Evolutionary conservation across 2,329 filamentous ascomycete genomes (phyloP).

Genomic region (Diatrype stigma): DNA sequence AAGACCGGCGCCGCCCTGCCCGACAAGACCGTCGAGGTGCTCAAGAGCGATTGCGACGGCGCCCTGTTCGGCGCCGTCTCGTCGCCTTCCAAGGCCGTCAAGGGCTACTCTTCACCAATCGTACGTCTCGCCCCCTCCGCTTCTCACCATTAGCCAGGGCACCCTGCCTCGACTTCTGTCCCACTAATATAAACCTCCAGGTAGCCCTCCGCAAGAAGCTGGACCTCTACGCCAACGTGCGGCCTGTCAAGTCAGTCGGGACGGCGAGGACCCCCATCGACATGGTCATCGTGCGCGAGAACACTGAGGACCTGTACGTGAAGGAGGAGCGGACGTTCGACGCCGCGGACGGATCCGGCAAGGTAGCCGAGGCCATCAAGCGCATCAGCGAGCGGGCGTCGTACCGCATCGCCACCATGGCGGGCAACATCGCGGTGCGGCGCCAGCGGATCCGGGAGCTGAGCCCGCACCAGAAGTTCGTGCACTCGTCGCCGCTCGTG

Average conservation of each 20-base stretch:
- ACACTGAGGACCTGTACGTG: conserved; percentile 97
- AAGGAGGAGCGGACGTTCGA: conserved; percentile 90
- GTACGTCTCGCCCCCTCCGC: conserved; percentile 40
- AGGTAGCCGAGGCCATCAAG: conserved; percentile 96
- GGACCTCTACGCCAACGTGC: conserved; percentile 94
- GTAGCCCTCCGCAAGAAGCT: conserved; percentile 91
- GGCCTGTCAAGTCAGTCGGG: conserved; percentile 81
- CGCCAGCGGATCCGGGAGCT: conserved; percentile 73
- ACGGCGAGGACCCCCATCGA: conserved; percentile 71
- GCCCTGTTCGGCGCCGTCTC: conserved; percentile 94
- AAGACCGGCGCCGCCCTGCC: conserved; percentile 83
- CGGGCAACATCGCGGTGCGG: conserved; percentile 87
- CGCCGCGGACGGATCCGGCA: conserved; percentile 62
- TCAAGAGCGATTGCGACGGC: conserved; percentile 89
- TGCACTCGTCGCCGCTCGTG: conserved; percentile 69
- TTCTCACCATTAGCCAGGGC: no score
- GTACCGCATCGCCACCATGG: conserved; percentile 84
- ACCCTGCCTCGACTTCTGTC: neutral
- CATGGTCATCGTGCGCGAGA: conserved; percentile 97
- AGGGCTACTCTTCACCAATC: conserved; percentile 94
- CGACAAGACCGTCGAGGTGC: conserved; percentile 82
- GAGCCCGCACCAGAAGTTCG: conserved; percentile 48
- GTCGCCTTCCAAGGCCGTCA: conserved; percentile 83
- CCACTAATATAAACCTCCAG: conserved; percentile 1
- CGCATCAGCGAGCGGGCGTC: conserved; percentile 85